Percentiles rank a stretch among this genome's conserved stretches.
These are phyloP conservation scores for Lentinula sp. DNA, from an alignment of 768 basidiomycete species.

Conservation along the genomic window DNA sequence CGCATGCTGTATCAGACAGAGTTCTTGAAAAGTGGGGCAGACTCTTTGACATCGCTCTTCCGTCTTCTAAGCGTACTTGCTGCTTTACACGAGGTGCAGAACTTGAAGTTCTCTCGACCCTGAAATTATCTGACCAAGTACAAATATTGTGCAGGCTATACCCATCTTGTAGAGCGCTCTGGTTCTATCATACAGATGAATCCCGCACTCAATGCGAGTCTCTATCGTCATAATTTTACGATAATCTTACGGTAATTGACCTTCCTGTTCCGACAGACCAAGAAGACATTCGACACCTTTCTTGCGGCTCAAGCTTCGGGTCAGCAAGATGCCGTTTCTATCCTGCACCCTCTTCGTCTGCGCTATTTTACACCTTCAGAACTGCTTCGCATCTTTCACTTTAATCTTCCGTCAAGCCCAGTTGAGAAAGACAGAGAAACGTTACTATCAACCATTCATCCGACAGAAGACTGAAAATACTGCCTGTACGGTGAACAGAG, in stretches of 20 bases:
- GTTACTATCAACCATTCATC: not conserved
- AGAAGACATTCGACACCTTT: constrained; percentile 51
- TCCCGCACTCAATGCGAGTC: constrained; percentile 54
- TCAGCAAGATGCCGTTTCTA: constrained; percentile 39
- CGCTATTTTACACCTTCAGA: constrained; percentile 76
- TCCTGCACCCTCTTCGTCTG: constrained; percentile 52
- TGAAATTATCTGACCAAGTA: not conserved
- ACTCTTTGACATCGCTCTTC: constrained; percentile 73
- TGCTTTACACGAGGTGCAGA: constrained; percentile 76
- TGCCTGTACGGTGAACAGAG: not conserved
- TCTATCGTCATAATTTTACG: not conserved
- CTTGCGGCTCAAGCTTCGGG: constrained; percentile 34
- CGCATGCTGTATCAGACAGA: constrained; percentile 47
- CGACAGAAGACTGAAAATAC: not conserved
- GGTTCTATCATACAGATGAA: constrained; percentile 77
- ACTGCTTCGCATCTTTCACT: constrained; percentile 62
- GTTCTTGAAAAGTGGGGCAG: constrained; percentile 71
- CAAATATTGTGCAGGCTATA: constrained; percentile 47
- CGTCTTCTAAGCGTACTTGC: constrained; percentile 56
- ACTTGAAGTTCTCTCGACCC: not conserved
- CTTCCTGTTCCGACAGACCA: constrained; percentile 40
- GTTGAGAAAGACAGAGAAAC: too few relatives aligned
- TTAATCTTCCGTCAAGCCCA: constrained; percentile 22
- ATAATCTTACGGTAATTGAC: too few relatives aligned
- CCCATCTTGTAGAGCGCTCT: constrained; percentile 67